Percentiles rank a stretch among this genome's conserved stretches.
Conservation (phyloP, 305 asterid genomes). For the Stenogyne calaminthoides region DNA sequence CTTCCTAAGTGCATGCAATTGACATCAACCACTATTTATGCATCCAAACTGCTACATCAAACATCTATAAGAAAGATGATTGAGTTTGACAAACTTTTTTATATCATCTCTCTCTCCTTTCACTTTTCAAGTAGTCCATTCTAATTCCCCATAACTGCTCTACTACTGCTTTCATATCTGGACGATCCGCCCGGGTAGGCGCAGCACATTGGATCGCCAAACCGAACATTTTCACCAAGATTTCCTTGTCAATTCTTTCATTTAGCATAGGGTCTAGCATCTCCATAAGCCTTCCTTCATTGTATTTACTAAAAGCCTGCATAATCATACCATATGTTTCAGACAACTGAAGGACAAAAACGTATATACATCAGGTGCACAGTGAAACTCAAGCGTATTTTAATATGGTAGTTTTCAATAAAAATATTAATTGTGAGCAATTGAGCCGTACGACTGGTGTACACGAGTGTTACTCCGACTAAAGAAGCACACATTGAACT, state of each 20-base stretch:
- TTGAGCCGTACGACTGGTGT: no score
- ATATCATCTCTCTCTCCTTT: conserved; percentile 35
- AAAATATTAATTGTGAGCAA: no score
- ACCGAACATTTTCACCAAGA: conserved; percentile 68
- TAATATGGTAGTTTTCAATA: no score
- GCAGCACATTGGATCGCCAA: conserved; percentile 91
- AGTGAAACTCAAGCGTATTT: no score
- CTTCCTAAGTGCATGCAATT: neutral
- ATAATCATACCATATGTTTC: neutral
- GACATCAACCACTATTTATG: neutral
- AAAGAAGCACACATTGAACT: no score
- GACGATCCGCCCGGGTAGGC: conserved; percentile 86
- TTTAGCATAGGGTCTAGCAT: conserved; percentile 76
- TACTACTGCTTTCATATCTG: conserved; percentile 83
- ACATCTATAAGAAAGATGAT: conserved; percentile 12
- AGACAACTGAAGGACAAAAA: neutral
- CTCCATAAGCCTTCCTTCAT: conserved; percentile 52
- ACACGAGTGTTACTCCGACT: neutral
- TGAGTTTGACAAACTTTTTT: neutral
- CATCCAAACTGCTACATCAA: neutral
- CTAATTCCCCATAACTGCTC: conserved; percentile 94
- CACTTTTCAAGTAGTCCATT: conserved; percentile 73
- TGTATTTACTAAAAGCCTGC: conserved; percentile 82
- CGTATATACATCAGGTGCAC: no score
- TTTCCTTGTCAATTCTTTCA: conserved; percentile 53